phyloP scores from a whole-genome alignment of 805 yeast genomes.

The Tetrapisispora nanseiensis region DNA sequence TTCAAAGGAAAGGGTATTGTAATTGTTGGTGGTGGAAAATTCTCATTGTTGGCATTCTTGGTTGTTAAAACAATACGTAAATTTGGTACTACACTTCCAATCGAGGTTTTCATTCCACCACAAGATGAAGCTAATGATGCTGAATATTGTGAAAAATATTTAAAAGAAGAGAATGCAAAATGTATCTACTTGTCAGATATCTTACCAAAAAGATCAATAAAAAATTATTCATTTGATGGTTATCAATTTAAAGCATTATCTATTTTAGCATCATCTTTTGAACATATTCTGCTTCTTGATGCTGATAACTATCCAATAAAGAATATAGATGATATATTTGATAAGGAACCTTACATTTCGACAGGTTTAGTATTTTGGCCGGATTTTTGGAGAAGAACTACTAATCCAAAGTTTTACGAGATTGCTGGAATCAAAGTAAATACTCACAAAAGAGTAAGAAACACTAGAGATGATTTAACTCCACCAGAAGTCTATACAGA shows the following conservation, averaged over 20 bases:
- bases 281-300: constrained; percentile 61
- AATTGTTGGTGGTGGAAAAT: constrained; percentile 70
- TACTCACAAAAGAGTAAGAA: constrained; percentile 30
- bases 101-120: constrained; percentile 65
- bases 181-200: constrained; percentile 57
- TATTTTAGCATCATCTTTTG: constrained; percentile 60
- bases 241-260: constrained; percentile 67
- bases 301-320: constrained; percentile 66
- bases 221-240: constrained; percentile 41
- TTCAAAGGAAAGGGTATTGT: constrained; percentile 38
- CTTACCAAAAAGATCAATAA: constrained; percentile 38
- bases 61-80: constrained; percentile 54
- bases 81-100: constrained; percentile 59
- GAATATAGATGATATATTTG: constrained; percentile 53
- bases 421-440: constrained; percentile 51
- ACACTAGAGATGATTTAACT: constrained; percentile 27
- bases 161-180: constrained; percentile 51
- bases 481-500: constrained; percentile 22
- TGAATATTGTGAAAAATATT: constrained; percentile 48
- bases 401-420: constrained; percentile 61
- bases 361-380: constrained; percentile 63
- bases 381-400: constrained; percentile 80
- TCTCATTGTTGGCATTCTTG: constrained; percentile 57
- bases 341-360: constrained; percentile 42
- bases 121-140: constrained; percentile 49